Evolutionary conservation across 106 monocot genomes (phyloP), one percentile per base, ranked within the genome.

Genomic region (Vanilla planifolia): DNA sequence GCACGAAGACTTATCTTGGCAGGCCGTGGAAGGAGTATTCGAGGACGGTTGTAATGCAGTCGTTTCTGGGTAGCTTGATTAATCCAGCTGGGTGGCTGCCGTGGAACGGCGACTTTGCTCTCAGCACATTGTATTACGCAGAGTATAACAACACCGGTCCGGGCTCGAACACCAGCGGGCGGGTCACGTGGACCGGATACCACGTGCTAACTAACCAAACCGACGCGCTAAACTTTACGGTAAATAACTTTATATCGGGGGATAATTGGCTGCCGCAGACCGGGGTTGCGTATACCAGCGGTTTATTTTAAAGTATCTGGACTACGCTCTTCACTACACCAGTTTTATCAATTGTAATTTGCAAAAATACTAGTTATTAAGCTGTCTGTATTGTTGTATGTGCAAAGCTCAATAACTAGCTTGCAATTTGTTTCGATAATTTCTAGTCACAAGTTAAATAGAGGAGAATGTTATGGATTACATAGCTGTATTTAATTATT

Each of bases 11-110:
- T 0, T 92, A 70, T 64, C 78, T 92, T 7, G 92, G 92, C 4
- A 48, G 92, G 55, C 92, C 92, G 58, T 92, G 92, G 92, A 87
- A 84, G 70, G 2, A 27, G 36, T 92, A 87, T 52, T 92, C 92
- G 29, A 77, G 83, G 64, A 92, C 92, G 10, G 70, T 87, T 24
- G 68, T 87, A 61, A 76, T 87, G 92, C 63, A 87, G 41, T 84
- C 86, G 3, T 65, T 63, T 48, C n/a, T 87, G 40, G 92, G 69
- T 21, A 34, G 62, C 5, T 16, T 73, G 66, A 75, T 92, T 15
- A 43, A 80, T 33, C 92, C 92, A 0, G 22, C 70, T 0, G 92
- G 92, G 6, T 92, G 92, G 92, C 25, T 80, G 66, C 70, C 77
- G 6, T 92, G 92, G 92, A 42, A 77, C 25, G 92, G 87, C 1